These are phyloP conservation scores for Paramecium caudatum DNA, from an alignment of 73 alveolate genomes.

Conservation along the genomic window DNA sequence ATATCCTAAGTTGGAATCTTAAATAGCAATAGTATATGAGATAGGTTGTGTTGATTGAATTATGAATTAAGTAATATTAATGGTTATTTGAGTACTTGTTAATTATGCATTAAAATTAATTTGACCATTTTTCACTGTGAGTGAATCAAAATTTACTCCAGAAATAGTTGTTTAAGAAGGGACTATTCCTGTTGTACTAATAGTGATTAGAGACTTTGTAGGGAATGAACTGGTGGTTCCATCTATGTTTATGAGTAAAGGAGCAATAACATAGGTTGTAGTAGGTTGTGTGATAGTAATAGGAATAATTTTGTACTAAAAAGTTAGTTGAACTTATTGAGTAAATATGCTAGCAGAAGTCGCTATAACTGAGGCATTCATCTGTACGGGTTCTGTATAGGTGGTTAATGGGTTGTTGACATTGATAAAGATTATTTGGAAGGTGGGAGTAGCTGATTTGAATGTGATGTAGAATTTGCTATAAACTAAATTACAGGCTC, in stretches of 20 bases:
- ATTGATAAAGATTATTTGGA: conserved; percentile 11
- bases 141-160: background rate
- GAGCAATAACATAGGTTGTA: background rate
- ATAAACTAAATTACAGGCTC: conserved; percentile 42
- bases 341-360: background rate
- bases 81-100: background rate
- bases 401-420: conserved; percentile 38
- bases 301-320: background rate
- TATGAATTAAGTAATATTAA: background rate
- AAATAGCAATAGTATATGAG: background rate
- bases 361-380: conserved; percentile 25
- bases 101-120: background rate
- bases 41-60: conserved; percentile 19
- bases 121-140: background rate
- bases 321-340: background rate
- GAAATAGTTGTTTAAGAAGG: background rate
- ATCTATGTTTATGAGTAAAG: background rate
- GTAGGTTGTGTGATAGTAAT: background rate
- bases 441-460: conserved; percentile 56
- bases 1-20: background rate
- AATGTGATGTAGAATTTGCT: conserved; percentile 34
- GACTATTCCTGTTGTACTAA: background rate
- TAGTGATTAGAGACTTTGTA: background rate
- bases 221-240: background rate
- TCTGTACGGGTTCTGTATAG: conserved; percentile 13